phyloP scores from a whole-genome alignment of 345 rosid genomes.

The Boechera divaricarpa region DNA sequence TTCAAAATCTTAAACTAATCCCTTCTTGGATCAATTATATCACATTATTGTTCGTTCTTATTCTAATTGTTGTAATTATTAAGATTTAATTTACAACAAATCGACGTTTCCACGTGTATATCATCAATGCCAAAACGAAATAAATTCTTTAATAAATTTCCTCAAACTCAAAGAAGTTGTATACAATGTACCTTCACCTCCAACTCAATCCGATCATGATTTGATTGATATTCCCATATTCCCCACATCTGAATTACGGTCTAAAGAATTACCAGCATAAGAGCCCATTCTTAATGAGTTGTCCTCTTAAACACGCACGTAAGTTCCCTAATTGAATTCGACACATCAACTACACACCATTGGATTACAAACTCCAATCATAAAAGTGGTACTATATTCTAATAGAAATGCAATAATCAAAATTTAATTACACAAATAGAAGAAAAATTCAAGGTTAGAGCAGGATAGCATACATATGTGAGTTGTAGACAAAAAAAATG shows the following conservation, averaged over 20 bases:
- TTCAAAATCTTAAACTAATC: conserved; percentile 18
- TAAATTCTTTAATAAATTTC: not conserved
- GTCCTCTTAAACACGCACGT: not conserved
- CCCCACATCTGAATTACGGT: not conserved
- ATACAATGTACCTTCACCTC: conserved; percentile 11
- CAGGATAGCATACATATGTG: too few species aligned
- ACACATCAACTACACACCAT: not conserved
- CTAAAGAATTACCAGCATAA: not conserved
- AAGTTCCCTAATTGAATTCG: not conserved
- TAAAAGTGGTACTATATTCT: too few species aligned
- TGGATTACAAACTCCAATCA: not conserved
- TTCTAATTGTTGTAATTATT: conserved; percentile 31
- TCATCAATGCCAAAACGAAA: conserved; percentile 6
- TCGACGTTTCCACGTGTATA: conserved; percentile 36
- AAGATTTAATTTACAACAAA: conserved; percentile 9
- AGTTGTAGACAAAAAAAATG: not conserved
- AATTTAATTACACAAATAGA: not conserved
- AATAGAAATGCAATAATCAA: not conserved
- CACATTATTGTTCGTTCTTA: conserved; percentile 31
- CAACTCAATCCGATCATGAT: not conserved
- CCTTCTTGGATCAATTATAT: conserved; percentile 25
- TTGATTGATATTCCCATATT: not conserved
- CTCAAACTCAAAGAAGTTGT: not conserved
- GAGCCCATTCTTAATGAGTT: not conserved
- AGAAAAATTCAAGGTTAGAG: too few species aligned